Conservation (phyloP, 2,329 filamentous ascomycete genomes). For the Sporothrix luriei region DNA sequence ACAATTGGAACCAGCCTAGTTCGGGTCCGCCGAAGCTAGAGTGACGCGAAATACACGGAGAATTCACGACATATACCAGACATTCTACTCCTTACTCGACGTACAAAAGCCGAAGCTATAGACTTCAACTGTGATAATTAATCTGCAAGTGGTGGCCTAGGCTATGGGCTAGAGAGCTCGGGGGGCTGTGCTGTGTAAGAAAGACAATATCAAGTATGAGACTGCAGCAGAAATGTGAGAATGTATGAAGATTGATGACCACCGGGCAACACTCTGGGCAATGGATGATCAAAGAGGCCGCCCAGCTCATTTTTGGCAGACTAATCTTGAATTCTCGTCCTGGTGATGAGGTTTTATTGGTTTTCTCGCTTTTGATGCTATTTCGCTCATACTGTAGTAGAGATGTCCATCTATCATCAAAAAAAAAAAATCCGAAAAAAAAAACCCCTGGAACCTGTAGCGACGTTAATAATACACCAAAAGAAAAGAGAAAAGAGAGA, state of each 20-base stretch:
- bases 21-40: too few relatives aligned
- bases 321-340: neutral
- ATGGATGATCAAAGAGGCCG: constrained; percentile 8
- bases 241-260: neutral
- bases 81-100: neutral
- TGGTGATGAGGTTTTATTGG: neutral
- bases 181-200: constrained; percentile 25
- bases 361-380: constrained; percentile 4
- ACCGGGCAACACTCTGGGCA: neutral
- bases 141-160: neutral
- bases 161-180: neutral
- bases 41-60: too few relatives aligned
- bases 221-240: neutral
- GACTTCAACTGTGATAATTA: neutral
- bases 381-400: neutral
- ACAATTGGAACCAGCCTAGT: too few relatives aligned
- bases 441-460: neutral
- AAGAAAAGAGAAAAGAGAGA: too few relatives aligned
- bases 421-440: neutral
- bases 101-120: neutral
- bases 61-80: neutral
- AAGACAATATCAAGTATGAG: neutral
- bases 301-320: neutral
- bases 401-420: too few relatives aligned
- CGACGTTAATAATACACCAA: too few relatives aligned